These are phyloP conservation scores for Phascolomyces articulosus DNA, from an alignment of 371 early-diverging fungal species.

Conservation along the genomic window DNA sequence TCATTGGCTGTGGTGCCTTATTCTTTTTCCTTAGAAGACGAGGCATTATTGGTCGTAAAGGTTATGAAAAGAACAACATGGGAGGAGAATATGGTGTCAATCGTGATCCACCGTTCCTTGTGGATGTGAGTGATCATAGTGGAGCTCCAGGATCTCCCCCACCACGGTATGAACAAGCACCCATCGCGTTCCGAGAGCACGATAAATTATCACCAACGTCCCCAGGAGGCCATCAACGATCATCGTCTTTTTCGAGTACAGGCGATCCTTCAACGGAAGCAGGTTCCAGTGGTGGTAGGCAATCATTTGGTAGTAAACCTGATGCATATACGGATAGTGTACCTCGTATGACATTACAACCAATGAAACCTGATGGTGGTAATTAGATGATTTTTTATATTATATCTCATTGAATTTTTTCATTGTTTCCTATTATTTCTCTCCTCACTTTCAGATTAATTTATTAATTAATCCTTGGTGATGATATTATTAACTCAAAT, in stretches of 20 bases:
- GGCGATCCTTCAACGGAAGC: background rate
- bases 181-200: background rate
- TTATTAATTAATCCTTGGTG: too few relatives aligned
- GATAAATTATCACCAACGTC: background rate
- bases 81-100: background rate
- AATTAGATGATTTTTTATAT: too few relatives aligned
- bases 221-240: background rate
- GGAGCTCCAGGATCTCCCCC: background rate
- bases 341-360: background rate
- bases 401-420: too few relatives aligned
- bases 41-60: background rate
- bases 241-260: background rate
- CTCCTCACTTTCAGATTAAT: too few relatives aligned
- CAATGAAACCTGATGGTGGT: background rate
- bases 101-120: background rate
- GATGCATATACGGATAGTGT: background rate
- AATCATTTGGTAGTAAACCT: background rate
- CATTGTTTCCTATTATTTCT: too few relatives aligned
- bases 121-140: background rate
- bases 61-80: background rate
- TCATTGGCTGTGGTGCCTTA: background rate
- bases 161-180: background rate
- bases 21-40: background rate
- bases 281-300: background rate
- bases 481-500: too few relatives aligned